Conservation (phyloP, 2,329 filamentous ascomycete species). For the Ascochyta viciae-villosae region DNA sequence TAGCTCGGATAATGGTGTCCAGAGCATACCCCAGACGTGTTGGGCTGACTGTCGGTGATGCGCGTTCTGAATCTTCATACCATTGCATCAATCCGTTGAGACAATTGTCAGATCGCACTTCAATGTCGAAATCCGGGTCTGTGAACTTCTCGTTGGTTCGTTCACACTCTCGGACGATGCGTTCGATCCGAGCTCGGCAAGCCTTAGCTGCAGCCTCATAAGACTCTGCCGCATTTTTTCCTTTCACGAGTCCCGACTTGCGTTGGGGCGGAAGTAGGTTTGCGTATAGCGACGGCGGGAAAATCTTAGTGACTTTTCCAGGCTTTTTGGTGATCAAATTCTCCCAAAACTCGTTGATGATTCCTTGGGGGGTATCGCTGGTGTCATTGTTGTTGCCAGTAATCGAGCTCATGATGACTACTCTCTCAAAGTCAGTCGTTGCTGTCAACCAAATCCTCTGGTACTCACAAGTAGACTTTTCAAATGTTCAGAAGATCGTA, state of each 20-base stretch:
- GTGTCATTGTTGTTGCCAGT: constrained; percentile 20
- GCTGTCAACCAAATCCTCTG: not conserved
- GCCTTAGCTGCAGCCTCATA: constrained; percentile 75
- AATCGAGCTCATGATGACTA: constrained; percentile 25
- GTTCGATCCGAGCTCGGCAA: constrained; percentile 67
- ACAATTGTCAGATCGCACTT: constrained; percentile 66
- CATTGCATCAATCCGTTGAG: constrained; percentile 46
- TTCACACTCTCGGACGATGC: constrained; percentile 68
- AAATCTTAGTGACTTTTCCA: constrained; percentile 72
- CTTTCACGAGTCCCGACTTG: constrained; percentile 60
- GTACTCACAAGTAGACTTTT: not conserved
- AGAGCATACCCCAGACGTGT: constrained; percentile 31
- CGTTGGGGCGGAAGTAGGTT: constrained; percentile 48
- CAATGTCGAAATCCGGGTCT: constrained; percentile 82
- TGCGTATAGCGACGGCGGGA: constrained; percentile 70
- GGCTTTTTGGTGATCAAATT: constrained; percentile 72
- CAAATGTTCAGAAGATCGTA: too few species aligned
- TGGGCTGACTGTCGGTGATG: constrained; percentile 51
- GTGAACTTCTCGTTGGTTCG: constrained; percentile 84
- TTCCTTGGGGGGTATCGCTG: constrained; percentile 62
- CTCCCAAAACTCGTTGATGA: constrained; percentile 75
- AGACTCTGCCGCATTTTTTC: constrained; percentile 68
- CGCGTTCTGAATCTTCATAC: constrained; percentile 55
- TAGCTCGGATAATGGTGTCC: constrained; percentile 31
- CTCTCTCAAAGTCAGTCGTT: not conserved